Evolutionary conservation across 768 basidiomycete genomes (phyloP).

Genomic region (Boletus pseudo-olivaceus): DNA sequence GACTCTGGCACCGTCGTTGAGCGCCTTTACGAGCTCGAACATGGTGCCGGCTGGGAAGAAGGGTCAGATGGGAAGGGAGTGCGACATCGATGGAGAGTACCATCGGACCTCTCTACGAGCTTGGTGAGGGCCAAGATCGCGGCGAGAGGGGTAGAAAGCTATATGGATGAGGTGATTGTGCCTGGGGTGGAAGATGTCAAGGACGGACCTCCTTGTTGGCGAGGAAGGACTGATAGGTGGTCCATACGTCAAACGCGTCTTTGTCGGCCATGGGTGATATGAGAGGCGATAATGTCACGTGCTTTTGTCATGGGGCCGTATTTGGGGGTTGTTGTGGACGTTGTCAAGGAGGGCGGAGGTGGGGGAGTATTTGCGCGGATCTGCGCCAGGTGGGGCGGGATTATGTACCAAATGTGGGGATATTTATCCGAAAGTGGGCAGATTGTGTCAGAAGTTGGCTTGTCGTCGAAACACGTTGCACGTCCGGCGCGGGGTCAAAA

Average conservation of each 20-base stretch:
- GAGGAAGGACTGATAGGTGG: slow-evolving; percentile 58
- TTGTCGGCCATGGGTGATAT: slow-evolving; percentile 10
- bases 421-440: slow-evolving; percentile 21
- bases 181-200: not conserved
- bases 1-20: slow-evolving; percentile 68
- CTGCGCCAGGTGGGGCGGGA: slow-evolving; percentile 1
- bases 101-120: slow-evolving; percentile 74
- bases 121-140: slow-evolving; percentile 85
- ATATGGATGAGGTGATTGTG: not conserved
- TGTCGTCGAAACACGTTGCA: slow-evolving; percentile 76
- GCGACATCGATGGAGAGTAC: slow-evolving; percentile 37
- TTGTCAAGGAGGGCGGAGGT: slow-evolving; percentile 21
- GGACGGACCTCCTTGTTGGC: slow-evolving; percentile 60
- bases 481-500: slow-evolving; percentile 59
- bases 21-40: slow-evolving; percentile 85
- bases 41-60: slow-evolving; percentile 71
- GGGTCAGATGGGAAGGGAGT: slow-evolving; percentile 3
- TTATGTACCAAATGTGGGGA: slow-evolving; percentile 7
- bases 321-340: slow-evolving; percentile 18
- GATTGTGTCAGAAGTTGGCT: slow-evolving; percentile 29
- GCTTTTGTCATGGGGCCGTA: slow-evolving; percentile 1
- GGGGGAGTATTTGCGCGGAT: slow-evolving; percentile 26
- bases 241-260: slow-evolving; percentile 42
- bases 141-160: slow-evolving; percentile 83
- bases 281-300: slow-evolving; percentile 19